Percentiles rank a stretch among this genome's conserved stretches.
phyloP scores from a whole-genome alignment of 345 rosid species.

The Erysimum cheiranthoides region DNA sequence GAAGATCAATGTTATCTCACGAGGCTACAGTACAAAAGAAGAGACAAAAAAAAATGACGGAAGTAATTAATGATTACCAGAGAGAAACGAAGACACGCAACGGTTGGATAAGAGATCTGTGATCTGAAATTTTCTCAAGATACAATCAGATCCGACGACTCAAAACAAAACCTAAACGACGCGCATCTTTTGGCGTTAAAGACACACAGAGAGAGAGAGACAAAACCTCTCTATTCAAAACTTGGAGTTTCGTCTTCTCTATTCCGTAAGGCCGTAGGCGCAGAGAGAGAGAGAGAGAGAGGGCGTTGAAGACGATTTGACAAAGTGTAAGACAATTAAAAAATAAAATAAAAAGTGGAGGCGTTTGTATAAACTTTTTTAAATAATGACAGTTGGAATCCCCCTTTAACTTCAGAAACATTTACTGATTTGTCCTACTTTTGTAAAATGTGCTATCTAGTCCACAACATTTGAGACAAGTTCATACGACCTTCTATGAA shows the following conservation, averaged over 20 bases:
- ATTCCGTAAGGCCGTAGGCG: slow-evolving; percentile 39
- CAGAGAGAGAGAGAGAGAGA: slow-evolving; percentile 26
- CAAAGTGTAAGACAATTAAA: slow-evolving; percentile 24
- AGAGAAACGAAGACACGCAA: slow-evolving; percentile 38
- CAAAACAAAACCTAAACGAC: slow-evolving; percentile 36
- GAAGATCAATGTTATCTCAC: slow-evolving; percentile 13
- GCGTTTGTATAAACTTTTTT: not conserved
- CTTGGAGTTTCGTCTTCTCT: slow-evolving; percentile 3
- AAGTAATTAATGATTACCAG: slow-evolving; percentile 41
- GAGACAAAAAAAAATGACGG: not conserved
- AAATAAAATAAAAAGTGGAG: not conserved
- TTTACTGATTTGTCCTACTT: slow-evolving; percentile 19
- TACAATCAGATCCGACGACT: slow-evolving; percentile 45
- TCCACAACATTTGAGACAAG: slow-evolving; percentile 23
- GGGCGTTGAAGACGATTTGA: slow-evolving; percentile 40
- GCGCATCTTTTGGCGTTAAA: not conserved
- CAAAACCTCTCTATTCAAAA: slow-evolving; percentile 18
- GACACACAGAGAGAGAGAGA: not conserved
- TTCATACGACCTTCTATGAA: slow-evolving; percentile 30
- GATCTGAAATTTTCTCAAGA: not conserved
- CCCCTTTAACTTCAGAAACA: slow-evolving; percentile 19
- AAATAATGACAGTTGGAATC: slow-evolving; percentile 27
- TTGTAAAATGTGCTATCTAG: not conserved
- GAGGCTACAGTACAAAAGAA: not conserved
- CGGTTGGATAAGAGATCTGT: slow-evolving; percentile 47